Conservation (phyloP, 768 basidiomycete genomes). For the Termitomyces sp. region DNA sequence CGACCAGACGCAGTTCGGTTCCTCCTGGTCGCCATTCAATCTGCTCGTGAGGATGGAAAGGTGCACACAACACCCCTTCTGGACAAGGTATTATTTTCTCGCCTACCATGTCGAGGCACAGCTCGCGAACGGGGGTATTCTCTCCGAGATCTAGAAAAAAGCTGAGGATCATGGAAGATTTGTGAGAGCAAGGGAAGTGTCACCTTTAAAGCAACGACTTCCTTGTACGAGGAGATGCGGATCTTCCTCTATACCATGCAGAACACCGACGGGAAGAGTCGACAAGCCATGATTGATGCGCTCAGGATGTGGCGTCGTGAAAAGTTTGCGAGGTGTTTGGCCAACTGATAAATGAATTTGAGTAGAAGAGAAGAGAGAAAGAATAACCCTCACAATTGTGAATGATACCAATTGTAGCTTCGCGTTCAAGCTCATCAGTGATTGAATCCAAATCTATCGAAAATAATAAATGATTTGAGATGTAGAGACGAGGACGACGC, state of each 20-base stretch:
- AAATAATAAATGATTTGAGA: background rate
- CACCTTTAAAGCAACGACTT: conserved; percentile 56
- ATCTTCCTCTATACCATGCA: conserved; percentile 85
- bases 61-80: conserved; percentile 54
- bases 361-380: background rate
- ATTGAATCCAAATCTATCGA: conserved; percentile 79
- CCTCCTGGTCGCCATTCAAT: conserved; percentile 63
- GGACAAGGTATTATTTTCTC: conserved; percentile 64
- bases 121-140: conserved; percentile 42
- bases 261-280: conserved; percentile 66
- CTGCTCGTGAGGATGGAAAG: conserved; percentile 63
- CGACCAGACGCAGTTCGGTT: conserved; percentile 57
- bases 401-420: conserved; percentile 92
- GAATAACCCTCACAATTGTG: conserved; percentile 72
- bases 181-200: conserved; percentile 1
- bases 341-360: conserved; percentile 55
- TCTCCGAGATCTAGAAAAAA: conserved; percentile 46
- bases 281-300: conserved; percentile 71
- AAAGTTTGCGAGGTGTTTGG: conserved; percentile 88
- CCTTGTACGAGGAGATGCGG: conserved; percentile 65
- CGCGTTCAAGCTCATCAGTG: conserved; percentile 81
- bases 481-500: conserved; percentile 7
- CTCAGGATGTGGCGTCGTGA: conserved; percentile 70
- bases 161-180: background rate
- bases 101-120: conserved; percentile 57